Evolutionary conservation across 495 filamentous ascomycete genomes (phyloP).

Genomic region (Platismatia glauca): DNA sequence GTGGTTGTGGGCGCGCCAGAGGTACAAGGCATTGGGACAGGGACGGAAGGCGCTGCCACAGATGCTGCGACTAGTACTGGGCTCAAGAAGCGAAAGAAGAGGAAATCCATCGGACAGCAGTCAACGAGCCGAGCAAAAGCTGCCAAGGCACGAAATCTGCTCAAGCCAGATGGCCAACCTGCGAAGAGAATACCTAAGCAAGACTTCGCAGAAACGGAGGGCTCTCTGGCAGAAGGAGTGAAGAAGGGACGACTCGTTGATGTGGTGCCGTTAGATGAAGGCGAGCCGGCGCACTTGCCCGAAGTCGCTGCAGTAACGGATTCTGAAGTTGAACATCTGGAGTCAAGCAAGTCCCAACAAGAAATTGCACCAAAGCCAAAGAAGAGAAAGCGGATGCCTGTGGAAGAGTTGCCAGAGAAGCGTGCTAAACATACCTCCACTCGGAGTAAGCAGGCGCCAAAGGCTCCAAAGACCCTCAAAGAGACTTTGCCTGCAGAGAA

Average conservation of each 20-base stretch:
- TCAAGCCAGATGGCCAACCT: background rate
- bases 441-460: background rate
- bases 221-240: too few relatives aligned
- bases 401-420: conserved; percentile 7
- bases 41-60: background rate
- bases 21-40: conserved; percentile 1
- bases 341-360: background rate
- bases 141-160: background rate
- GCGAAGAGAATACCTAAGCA: background rate
- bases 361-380: background rate
- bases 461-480: background rate
- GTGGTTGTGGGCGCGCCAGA: background rate
- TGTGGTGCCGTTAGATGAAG: background rate
- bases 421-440: background rate
- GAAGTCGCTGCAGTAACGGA: background rate
- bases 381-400: conserved; percentile 4
- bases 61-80: conserved; percentile 3
- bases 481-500: background rate
- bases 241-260: background rate
- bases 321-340: background rate
- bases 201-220: background rate
- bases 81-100: conserved; percentile 22
- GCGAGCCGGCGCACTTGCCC: background rate
- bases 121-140: conserved; percentile 11
- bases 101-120: conserved; percentile 23